A percentile compares a stretch with the other conserved stretches of the same genome.
These are phyloP conservation scores for Hanseniaspora clermontiae DNA, from an alignment of 805 yeast genomes.

Conservation along the genomic window DNA sequence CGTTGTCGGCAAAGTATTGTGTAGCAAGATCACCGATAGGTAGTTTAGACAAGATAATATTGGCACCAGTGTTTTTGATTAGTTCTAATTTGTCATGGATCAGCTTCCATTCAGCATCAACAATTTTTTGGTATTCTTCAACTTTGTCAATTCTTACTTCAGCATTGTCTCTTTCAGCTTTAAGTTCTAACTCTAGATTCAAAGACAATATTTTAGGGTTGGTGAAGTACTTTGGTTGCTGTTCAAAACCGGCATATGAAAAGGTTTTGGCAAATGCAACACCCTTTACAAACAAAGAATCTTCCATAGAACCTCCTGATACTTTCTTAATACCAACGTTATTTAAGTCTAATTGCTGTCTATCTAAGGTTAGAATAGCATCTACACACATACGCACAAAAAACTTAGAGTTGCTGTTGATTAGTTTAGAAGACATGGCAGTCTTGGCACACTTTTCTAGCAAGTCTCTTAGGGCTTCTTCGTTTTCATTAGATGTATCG, in stretches of 20 bases:
- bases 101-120: constrained; percentile 98
- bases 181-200: constrained; percentile 88
- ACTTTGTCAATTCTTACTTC: constrained; percentile 94
- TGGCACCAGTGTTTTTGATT: constrained; percentile 74
- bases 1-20: constrained; percentile 91
- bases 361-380: constrained; percentile 80
- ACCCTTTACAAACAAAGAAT: constrained; percentile 76
- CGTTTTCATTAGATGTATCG: constrained; percentile 36
- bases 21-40: constrained; percentile 99
- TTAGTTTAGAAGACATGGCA: constrained; percentile 92
- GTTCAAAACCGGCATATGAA: constrained; percentile 97
- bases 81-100: constrained; percentile 76
- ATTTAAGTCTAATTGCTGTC: constrained; percentile 70
- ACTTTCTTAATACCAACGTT: constrained; percentile 90
- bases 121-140: constrained; percentile 85
- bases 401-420: constrained; percentile 73
- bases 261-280: constrained; percentile 96
- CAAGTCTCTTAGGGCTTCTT: constrained; percentile 51
- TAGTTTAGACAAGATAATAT: constrained; percentile 80
- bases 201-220: constrained; percentile 74
- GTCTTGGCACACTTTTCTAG: constrained; percentile 89
- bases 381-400: constrained; percentile 95
- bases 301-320: constrained; percentile 94
- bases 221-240: constrained; percentile 77
- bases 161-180: constrained; percentile 97